These are phyloP conservation scores for Chaetomiaceae sp. DNA, from an alignment of 2,329 filamentous ascomycete genomes.

Conservation along the genomic window DNA sequence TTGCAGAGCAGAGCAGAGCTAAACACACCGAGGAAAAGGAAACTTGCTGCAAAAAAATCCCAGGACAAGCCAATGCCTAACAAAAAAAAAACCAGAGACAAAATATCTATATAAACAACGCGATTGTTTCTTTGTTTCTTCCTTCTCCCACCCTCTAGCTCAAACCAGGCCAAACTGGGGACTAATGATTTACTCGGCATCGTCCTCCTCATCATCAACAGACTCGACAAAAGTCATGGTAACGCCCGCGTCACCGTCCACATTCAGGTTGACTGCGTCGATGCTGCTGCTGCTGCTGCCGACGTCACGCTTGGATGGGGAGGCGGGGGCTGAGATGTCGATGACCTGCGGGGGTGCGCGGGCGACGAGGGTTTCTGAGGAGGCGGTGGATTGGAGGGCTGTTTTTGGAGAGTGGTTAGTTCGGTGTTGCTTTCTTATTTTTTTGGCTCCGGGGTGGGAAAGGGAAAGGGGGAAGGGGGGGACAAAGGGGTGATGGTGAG, in stretches of 20 bases:
- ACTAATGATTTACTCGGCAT: constrained; percentile 7
- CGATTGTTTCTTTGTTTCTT: no score
- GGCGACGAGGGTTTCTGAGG: constrained; percentile 15
- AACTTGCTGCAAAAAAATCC: no score
- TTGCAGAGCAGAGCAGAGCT: no score
- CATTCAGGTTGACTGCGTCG: constrained; percentile 42
- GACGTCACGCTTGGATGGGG: constrained; percentile 20
- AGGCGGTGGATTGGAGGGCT: constrained; percentile 27
- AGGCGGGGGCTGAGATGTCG: not conserved
- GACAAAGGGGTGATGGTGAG: no score
- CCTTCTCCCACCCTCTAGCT: no score
- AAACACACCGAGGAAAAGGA: no score
- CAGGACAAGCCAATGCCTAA: no score
- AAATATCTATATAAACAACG: no score
- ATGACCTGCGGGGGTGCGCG: not conserved
- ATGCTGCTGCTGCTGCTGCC: constrained; percentile 32
- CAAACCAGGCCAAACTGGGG: no score
- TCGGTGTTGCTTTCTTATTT: no score
- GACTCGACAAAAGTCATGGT: constrained; percentile 45
- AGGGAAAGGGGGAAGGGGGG: no score
- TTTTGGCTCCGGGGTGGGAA: not conserved
- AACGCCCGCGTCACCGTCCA: constrained; percentile 39
- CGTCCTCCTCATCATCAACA: constrained; percentile 31
- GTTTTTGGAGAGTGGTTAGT: constrained; percentile 13
- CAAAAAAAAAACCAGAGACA: no score